Base-by-base conservation (phyloP, 2,329 filamentous ascomycete genomes). In the Fusarium odoratissimum region DNA sequence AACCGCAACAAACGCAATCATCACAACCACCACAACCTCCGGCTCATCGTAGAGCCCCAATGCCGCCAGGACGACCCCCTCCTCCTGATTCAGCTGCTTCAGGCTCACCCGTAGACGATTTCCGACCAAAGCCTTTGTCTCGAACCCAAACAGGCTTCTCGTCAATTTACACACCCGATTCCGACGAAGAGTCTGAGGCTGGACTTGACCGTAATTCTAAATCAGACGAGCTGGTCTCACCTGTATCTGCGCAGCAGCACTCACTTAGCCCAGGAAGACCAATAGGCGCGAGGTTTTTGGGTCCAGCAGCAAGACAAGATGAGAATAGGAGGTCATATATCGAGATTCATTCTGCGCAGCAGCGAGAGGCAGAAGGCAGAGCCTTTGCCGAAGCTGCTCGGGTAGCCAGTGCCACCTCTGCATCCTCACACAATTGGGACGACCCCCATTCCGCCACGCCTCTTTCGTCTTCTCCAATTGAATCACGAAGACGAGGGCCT, bases 321-420 rank as follows among this genome's bases (percentile, higher is more conserved):
- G 88, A 90, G 31, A 86, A 86, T 48, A 84, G 88, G 56, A 86
- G 84, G 64, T 90, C 88, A 0, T 89, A 88, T 72, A 89, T 91
- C 62, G 88, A 88, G 77, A 83, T 84, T 23, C 88, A 88, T 71
- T 87, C 86, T 76, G 88, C 88, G 8, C 83, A 91, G 76, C 90
- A 91, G 86, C 86, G 89, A 41, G 82, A 87, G 74, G 89, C 87
- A 9, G 90, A 91, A 77, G 90, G 88, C 5, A 84, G 84, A 75
- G 89, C 88, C 12, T 86, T 91, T 69, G 85, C 88, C 12, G 84
- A 88, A 65, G 88, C 88, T 52, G 80, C 76, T 59, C 80, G 75
- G 41, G 79, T 75, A 49, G 79, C 78, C 67, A 83, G 78, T 64
- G 78, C 77, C n/a, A 77, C 77, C 17, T 79, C 77, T 23, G 79